Evolutionary conservation across 2,329 filamentous ascomycete genomes (phyloP), one percentile per base, ranked within the genome.

Genomic region (Emmonsia crescens): DNA sequence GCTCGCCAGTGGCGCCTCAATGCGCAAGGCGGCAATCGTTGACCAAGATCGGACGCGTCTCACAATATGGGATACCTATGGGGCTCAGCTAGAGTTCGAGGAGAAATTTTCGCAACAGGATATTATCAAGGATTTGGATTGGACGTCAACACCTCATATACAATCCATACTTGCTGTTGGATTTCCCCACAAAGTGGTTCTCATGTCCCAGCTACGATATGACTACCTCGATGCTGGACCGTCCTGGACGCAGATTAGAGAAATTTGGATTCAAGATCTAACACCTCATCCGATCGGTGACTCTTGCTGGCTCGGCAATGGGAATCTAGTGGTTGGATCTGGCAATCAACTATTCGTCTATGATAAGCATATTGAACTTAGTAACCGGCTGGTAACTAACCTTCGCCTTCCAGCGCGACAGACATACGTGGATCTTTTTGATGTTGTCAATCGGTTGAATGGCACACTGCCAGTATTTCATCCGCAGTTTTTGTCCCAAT

Each of bases 111-210:
- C 87, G 65, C 80, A 82, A 14, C 82, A 88, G 63, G 88, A 94
- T 68, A 83, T 82, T 5, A 91, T 96, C 48, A 85, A 88, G 65
- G 92, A 96, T 73, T 82, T 96, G 14, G 91, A 96, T 73, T 96
- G 93, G 93, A 93, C 91, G 0, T 93, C 89, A 2, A 96, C 92
- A 0, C 91, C 91, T 0, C 90, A 96, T 72, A 86, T 85, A 57
- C 91, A 96, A 70, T 93, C 89, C 0, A 91, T 96, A 61, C 79
- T 96, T 24, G 90, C 92, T 0, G 89, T 96, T n/a, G 91, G 92
- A 0, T 96, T 96, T 70, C 87, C 88, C n/a, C 89, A 92, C 66
- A 85, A 88, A 61, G 87, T 96, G 5, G 76, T 95, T 36, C 80
- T 96, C 2, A 82, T 96, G 31, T 87, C 89, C 5, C 91, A 96